These are phyloP conservation scores for Panellus pusillus DNA, from an alignment of 768 basidiomycete genomes.

Conservation along the genomic window DNA sequence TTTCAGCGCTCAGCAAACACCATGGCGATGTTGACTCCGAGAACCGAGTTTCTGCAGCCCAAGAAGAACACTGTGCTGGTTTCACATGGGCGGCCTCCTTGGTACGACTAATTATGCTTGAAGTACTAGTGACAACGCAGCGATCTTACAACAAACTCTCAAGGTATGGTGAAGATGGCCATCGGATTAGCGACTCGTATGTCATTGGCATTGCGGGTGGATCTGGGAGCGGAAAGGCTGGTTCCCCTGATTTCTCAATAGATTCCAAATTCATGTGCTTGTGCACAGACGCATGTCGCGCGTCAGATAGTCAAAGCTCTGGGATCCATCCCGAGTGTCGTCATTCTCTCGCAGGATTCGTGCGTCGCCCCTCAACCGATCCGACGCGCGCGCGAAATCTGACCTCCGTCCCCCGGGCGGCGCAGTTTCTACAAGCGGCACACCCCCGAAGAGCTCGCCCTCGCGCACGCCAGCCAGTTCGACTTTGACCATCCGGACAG, in stretches of 20 bases:
- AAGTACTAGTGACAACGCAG: conserved; percentile 4
- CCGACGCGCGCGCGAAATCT: too few relatives aligned
- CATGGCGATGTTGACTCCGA: neutral
- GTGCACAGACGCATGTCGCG: conserved; percentile 76
- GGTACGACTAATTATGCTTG: conserved; percentile 41
- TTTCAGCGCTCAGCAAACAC: neutral
- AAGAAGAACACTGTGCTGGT: conserved; percentile 78
- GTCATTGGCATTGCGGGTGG: conserved; percentile 86
- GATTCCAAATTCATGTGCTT: neutral
- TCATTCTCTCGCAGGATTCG: conserved; percentile 83
- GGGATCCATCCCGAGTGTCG: conserved; percentile 83
- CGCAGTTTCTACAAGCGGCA: conserved; percentile 91
- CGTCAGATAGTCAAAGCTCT: conserved; percentile 76
- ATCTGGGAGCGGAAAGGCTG: conserved; percentile 85
- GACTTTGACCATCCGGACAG: conserved; percentile 94
- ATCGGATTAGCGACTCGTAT: conserved; percentile 70
- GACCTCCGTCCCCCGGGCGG: conserved; percentile 36
- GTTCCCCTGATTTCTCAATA: conserved; percentile 11
- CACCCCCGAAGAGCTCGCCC: conserved; percentile 70
- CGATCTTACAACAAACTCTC: conserved; percentile 5
- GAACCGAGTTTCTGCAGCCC: conserved; percentile 31
- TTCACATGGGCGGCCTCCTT: conserved; percentile 84
- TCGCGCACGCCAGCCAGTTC: conserved; percentile 79
- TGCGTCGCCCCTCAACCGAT: conserved; percentile 13
- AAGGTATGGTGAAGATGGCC: conserved; percentile 81